A percentile compares a stretch with the other conserved stretches of the same genome.
Conservation (phyloP, 768 basidiomycete species). For the Suillus alpinus region DNA sequence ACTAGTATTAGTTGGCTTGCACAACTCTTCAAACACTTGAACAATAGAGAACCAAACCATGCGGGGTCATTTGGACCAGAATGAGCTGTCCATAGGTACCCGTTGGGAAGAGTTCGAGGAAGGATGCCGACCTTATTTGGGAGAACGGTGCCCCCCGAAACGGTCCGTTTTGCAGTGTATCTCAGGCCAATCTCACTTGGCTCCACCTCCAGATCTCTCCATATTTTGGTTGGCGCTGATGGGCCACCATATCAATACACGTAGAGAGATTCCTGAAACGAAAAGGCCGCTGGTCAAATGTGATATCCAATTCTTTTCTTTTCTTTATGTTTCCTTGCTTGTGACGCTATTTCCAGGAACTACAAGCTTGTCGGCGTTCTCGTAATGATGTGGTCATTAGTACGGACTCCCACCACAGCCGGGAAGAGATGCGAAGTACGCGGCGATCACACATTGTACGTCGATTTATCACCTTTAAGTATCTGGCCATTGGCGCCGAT, state of each 20-base stretch:
- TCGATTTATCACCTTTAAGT: constrained; percentile 35
- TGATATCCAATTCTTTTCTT: not conserved
- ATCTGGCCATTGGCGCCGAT: constrained; percentile 24
- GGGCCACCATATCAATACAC: not conserved
- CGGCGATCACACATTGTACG: constrained; percentile 36
- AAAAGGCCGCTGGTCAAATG: constrained; percentile 11
- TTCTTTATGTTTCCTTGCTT: not conserved
- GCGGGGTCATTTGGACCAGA: not conserved
- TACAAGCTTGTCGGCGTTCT: constrained; percentile 16
- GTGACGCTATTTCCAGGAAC: constrained; percentile 1
- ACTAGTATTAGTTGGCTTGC: too few relatives aligned
- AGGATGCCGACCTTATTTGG: not conserved
- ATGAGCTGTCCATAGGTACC: not conserved
- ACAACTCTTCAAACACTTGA: not conserved
- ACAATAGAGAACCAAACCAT: not conserved
- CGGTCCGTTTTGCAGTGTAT: constrained; percentile 1
- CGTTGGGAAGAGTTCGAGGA: constrained; percentile 1
- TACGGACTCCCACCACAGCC: constrained; percentile 26
- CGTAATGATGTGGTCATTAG: constrained; percentile 34
- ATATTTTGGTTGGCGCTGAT: not conserved
- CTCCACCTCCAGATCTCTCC: constrained; percentile 2
- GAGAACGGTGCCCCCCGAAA: not conserved
- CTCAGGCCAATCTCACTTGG: constrained; percentile 1
- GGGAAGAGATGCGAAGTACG: constrained; percentile 29
- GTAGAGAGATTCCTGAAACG: not conserved